A percentile compares a stretch with the other conserved stretches of the same genome.
Evolutionary conservation across 306 rosid genomes (phyloP).

Genomic region (Cicer yamashitae): DNA sequence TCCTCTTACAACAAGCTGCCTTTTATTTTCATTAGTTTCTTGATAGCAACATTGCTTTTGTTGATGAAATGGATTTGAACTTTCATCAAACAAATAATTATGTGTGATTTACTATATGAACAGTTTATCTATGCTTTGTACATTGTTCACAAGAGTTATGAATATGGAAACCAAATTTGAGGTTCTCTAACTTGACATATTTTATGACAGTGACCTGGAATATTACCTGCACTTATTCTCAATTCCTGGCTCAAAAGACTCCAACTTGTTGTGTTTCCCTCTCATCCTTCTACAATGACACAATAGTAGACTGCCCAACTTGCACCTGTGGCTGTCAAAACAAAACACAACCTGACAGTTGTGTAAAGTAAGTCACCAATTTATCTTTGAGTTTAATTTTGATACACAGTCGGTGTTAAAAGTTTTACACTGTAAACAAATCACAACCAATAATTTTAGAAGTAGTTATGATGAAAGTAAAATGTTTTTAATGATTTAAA

Average conservation of each 20-base stretch:
- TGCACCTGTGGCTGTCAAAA: slow-evolving; percentile 96
- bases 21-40: slow-evolving; percentile 1
- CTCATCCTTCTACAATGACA: slow-evolving; percentile 92
- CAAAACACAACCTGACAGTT: slow-evolving; percentile 69
- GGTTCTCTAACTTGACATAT: slow-evolving; percentile 27
- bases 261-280: slow-evolving; percentile 99
- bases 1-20: too few species aligned
- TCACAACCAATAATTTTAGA: too few species aligned
- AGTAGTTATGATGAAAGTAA: too few species aligned
- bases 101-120: neutral
- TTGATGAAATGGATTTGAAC: neutral
- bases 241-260: slow-evolving; percentile 95
- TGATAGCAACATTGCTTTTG: slow-evolving; percentile 1
- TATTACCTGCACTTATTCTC: slow-evolving; percentile 93
- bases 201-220: slow-evolving; percentile 96
- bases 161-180: slow-evolving; percentile 9
- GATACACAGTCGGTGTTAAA: too few species aligned
- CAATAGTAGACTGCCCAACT: slow-evolving; percentile 89
- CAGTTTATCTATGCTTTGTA: slow-evolving; percentile 14
- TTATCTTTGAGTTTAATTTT: neutral
- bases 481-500: too few species aligned
- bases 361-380: slow-evolving; percentile 70
- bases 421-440: too few species aligned
- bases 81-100: slow-evolving; percentile 21
- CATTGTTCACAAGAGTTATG: neutral